Base-by-base conservation (phyloP, 2,329 filamentous ascomycete species). In the Pyrenochaeta sp. region DNA sequence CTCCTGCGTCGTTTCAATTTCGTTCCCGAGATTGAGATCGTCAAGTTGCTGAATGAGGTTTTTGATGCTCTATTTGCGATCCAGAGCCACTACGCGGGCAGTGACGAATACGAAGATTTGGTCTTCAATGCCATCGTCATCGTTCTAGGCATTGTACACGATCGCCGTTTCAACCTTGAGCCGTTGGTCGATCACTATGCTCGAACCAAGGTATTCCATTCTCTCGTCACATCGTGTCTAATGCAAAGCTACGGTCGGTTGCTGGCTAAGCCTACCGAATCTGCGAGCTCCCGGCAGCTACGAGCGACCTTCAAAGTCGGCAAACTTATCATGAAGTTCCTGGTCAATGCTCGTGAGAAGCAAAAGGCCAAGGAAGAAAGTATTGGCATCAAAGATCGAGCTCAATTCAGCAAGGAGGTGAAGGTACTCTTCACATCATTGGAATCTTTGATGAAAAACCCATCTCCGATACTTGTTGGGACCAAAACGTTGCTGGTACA, bases 401-500 rank as follows among this genome's bases (percentile, higher is more conserved):
- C 84, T 3, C 87, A 84, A 3, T 96, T 99, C 68, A 90, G 86
- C 32, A 83, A 90, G 48, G 89, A 96, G 59, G 75, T 97, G 43
- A 86, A 90, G 50, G 85, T 82, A 22, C 90, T 97, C 24, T 97
- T 97, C 77, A 92, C 91, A 66, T 88, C 90, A 1, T 79, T 99
- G 17, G 91, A 97, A 71, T 80, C 82, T 11, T 83, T 99, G 73
- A 96, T 99, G 90, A 85, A 86, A 48, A 96, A 90, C 68, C 80
- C 85, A 2, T 88, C 90, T 2, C 89, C 94, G 0, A 86, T 92
- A 13, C 77, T 97, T 17, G 89, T 97, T 10, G 94, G 94, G 22
- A 97, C 89, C 52, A 96, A 99, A 73, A 97, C 94, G 0, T 77
- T 99, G 35, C 86, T 95, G 2, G 91, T 97, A 9, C 94, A 99